Evolutionary conservation across 176 grass and related monocot genomes (phyloP), one percentile per base, ranked within the genome.

Genomic region (Urochloa ruziziensis): DNA sequence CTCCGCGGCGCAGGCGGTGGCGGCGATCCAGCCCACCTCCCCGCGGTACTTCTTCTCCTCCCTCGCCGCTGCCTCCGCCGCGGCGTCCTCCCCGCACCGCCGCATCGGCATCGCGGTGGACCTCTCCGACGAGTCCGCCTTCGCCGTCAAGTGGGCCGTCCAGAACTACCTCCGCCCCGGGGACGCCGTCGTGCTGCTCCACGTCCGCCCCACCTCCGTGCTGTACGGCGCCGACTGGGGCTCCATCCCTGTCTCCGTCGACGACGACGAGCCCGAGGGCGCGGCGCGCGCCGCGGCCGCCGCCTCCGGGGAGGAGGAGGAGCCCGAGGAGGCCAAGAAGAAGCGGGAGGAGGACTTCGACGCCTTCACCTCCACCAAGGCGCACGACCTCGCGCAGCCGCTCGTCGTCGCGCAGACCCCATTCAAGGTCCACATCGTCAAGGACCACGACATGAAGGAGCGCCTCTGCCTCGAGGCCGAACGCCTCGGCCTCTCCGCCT

Each of bases 361-460:
- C 70, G 80, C 91, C 71, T 94, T 97, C 87, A 94, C 94, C 10
- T 53, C 94, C 57, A 64, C 91, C 60, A 97, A 97, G 87, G 92
- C 87, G 71, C 85, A 94, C 75, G 89, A 94, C 78, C 85, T 97
- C 40, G 94, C 92, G 58, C 91, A 94, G 79, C 92, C 94, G 44
- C 92, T 97, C 63, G 92, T 86, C 74, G 87, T 82, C 18, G 89
- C 92, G 28, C 85, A 90, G 84, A 97, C 87, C 85, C 90, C 92
- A 17, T 97, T 90, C 72, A 97, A 94, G 92, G 90, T 97, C 87
- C 92, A 97, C 75, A 88, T 97, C 52, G 94, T 94, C 21, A 97
- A 97, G 85, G 94, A 97, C 78, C 94, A 97, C 80, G 94, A 97
- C 90, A 97, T 97, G 94, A 97, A 92, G 94, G 94, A 97, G 89